Percentiles rank a stretch among this genome's conserved stretches.
phyloP scores from a whole-genome alignment of 2,329 filamentous ascomycete genomes.

The Xylaria sp. region DNA sequence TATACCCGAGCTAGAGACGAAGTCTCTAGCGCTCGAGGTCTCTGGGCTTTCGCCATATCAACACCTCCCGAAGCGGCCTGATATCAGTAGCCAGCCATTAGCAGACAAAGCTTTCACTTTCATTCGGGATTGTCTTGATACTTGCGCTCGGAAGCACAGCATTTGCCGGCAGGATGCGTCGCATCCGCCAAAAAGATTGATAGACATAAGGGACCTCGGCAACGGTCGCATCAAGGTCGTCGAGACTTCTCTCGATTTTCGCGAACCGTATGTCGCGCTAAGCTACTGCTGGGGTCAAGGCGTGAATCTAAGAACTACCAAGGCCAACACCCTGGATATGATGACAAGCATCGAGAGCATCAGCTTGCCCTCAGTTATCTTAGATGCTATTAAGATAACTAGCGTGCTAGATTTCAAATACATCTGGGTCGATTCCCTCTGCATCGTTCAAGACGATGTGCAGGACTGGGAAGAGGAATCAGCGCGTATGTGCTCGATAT shows the following conservation, averaged over 20 bases:
- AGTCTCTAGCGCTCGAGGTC: not conserved
- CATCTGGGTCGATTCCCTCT: not conserved
- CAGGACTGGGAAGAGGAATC: slow-evolving; percentile 1
- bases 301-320: not conserved
- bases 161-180: not conserved
- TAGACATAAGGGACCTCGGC: not conserved
- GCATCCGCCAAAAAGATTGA: not conserved
- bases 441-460: not conserved
- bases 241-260: not conserved
- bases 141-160: not conserved
- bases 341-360: not conserved
- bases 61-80: not conserved
- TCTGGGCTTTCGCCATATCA: not conserved
- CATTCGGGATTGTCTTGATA: not conserved
- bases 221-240: not conserved
- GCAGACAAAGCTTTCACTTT: not conserved
- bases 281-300: slow-evolving; percentile 3
- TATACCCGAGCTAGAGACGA: not conserved
- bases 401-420: not conserved
- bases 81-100: not conserved
- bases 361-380: slow-evolving; percentile 3
- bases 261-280: not conserved
- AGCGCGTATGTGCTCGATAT: not conserved
- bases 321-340: not conserved
- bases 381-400: not conserved